Percentiles rank a stretch among this genome's conserved stretches.
phyloP scores from a whole-genome alignment of 2,329 filamentous ascomycete genomes.

The Claviceps sp. region DNA sequence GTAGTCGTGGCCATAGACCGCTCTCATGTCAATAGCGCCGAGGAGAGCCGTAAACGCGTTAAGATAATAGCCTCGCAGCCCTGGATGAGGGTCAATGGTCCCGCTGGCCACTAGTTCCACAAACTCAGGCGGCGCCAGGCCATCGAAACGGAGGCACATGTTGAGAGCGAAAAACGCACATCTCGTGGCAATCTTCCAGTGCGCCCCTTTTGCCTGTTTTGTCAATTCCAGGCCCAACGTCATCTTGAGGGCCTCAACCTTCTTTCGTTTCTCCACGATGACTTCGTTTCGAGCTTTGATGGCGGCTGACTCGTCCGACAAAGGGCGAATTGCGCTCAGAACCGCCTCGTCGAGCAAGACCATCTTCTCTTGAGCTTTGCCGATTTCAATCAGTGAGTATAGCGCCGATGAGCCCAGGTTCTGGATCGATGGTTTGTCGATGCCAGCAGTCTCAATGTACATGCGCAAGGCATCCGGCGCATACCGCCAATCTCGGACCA shows the following conservation, averaged over 20 bases:
- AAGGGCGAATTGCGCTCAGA: conserved; percentile 58
- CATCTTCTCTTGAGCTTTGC: conserved; percentile 74
- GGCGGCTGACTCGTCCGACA: conserved; percentile 44
- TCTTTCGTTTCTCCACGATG: conserved; percentile 59
- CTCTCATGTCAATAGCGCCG: conserved; percentile 75
- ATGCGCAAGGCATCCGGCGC: conserved; percentile 78
- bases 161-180: conserved; percentile 86
- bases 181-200: conserved; percentile 91
- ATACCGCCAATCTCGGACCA: conserved; percentile 87
- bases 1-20: conserved; percentile 75
- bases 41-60: conserved; percentile 66
- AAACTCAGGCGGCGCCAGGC: conserved; percentile 67
- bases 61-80: conserved; percentile 67
- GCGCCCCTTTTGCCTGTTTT: conserved; percentile 60
- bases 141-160: conserved; percentile 82
- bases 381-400: conserved; percentile 83
- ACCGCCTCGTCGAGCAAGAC: conserved; percentile 63
- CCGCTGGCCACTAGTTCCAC: conserved; percentile 72
- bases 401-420: conserved; percentile 69
- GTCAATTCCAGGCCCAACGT: conserved; percentile 71
- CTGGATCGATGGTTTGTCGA: conserved; percentile 91
- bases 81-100: conserved; percentile 81
- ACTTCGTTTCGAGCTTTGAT: conserved; percentile 52
- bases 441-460: conserved; percentile 78
- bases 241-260: conserved; percentile 74